phyloP scores from a whole-genome alignment of 768 basidiomycete species.

The Clitopilus hobsonii region DNA sequence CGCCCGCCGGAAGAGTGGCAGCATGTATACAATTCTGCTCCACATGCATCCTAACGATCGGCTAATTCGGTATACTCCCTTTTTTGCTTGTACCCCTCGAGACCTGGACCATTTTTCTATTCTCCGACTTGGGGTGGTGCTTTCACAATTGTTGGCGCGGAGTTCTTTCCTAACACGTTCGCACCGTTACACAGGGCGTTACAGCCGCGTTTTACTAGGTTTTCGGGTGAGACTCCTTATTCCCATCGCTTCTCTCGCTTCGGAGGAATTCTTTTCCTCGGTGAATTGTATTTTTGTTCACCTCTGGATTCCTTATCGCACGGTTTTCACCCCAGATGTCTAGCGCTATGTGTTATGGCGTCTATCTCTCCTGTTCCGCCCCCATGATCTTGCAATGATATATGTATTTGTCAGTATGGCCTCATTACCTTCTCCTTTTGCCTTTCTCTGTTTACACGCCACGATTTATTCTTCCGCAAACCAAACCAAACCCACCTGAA shows the following conservation, averaged over 20 bases:
- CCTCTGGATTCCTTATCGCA: conserved; percentile 25
- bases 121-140: conserved; percentile 40
- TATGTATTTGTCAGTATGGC: conserved; percentile 24
- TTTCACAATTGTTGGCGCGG: conserved; percentile 40
- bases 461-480: conserved; percentile 34
- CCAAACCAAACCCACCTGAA: conserved; percentile 35
- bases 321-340: conserved; percentile 37
- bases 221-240: conserved; percentile 16
- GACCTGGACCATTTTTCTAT: conserved; percentile 33
- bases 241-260: neutral
- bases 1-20: conserved; percentile 26
- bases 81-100: conserved; percentile 28
- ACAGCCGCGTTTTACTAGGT: conserved; percentile 33
- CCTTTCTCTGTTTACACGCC: neutral
- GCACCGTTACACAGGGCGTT: conserved; percentile 32
- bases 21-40: conserved; percentile 9
- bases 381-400: conserved; percentile 27
- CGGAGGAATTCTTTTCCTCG: neutral
- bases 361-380: conserved; percentile 31
- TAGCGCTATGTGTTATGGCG: conserved; percentile 28
- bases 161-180: conserved; percentile 37
- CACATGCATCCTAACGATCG: neutral
- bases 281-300: neutral
- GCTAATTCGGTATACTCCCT: neutral
- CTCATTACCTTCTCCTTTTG: neutral